A percentile compares a stretch with the other conserved stretches of the same genome.
Conservation (phyloP, 139 green algal genomes). For the Volvox reticuliferus region DNA sequence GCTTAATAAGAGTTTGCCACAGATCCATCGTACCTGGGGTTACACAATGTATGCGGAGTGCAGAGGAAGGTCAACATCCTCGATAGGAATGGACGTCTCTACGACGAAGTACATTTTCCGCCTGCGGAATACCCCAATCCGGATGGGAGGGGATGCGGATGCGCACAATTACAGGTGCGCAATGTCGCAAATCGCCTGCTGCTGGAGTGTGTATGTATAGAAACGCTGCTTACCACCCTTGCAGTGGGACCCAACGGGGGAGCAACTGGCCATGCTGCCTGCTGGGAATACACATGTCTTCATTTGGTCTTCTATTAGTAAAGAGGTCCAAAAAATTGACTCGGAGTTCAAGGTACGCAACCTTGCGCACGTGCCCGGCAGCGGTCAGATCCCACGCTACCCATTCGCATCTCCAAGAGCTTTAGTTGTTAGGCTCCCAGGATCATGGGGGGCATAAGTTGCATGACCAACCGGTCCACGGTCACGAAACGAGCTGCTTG, state of each 20-base stretch:
- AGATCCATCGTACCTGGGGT: neutral
- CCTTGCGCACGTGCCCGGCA: too few species aligned
- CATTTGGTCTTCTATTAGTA: constrained; percentile 69
- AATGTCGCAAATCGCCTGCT: neutral
- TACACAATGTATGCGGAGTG: neutral
- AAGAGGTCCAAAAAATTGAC: constrained; percentile 76
- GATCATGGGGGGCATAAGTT: too few species aligned
- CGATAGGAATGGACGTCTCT: constrained; percentile 72
- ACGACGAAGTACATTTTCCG: constrained; percentile 73
- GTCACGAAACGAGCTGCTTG: too few species aligned
- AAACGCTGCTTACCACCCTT: neutral
- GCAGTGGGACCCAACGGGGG: constrained; percentile 78
- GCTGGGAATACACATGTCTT: constrained; percentile 71
- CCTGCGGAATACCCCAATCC: constrained; percentile 55
- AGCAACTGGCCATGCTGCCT: constrained; percentile 78
- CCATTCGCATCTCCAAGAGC: too few species aligned
- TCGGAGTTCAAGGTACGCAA: constrained; percentile 74
- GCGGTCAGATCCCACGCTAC: too few species aligned
- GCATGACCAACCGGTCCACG: too few species aligned
- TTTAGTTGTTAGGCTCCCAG: too few species aligned
- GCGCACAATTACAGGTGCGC: constrained; percentile 62
- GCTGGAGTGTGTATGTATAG: neutral
- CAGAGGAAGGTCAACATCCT: constrained; percentile 78
- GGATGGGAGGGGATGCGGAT: constrained; percentile 42
- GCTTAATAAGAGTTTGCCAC: neutral